Base-by-base conservation (phyloP, 139 green algal species). In the Tetradesmus obliquus region DNA sequence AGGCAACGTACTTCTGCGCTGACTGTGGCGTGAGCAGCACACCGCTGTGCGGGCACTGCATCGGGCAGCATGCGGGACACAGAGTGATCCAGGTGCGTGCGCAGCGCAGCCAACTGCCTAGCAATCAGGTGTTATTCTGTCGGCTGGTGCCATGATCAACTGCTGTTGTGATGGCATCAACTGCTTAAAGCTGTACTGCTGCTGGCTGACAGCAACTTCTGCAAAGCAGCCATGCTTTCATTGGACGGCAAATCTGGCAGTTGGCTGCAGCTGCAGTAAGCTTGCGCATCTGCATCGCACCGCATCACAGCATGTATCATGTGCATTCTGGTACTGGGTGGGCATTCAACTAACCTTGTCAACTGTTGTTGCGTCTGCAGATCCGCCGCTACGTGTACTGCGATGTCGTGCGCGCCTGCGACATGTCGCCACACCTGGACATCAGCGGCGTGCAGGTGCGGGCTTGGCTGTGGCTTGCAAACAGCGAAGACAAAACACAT, bases 361-460 rank as follows among this genome's bases (percentile, higher is more conserved):
- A 3, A n/a, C 22, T 82, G 66, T 19, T 82, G n/a, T 6, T 55
- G n/a, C 58, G 71, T 10, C 24, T 87, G 32, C 93, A 96, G 94
- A 92, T 96, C 6, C 93, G 94, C 1, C 94, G 92, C 10, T 96
- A 96, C 45, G 94, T 96, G 32, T 96, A 96, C 92, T 94, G 91
- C 79, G 92, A 96, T 86, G 95, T 96, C 55, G 94, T 96, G 13
- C 91, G 94, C 12, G 86, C 86, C 0, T 71, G 79, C 6, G 95
- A 96, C 94, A 95, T 95, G 88, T 91, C 91, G 12, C 12, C 89
- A 22, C 90, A 91, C 54, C 71, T 96, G 1, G 94, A 95, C 94
- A 91, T 93, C 60, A 87, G 60, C 0, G 93, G 93, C 0, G 92
- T 96, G 20, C 94, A 95, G 94, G 93, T 94, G 83, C 4, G 93